Evolutionary conservation across 2,329 filamentous ascomycete species (phyloP), one percentile per base, ranked within the genome.

Genomic region (Conoideocrella luteorostrata): DNA sequence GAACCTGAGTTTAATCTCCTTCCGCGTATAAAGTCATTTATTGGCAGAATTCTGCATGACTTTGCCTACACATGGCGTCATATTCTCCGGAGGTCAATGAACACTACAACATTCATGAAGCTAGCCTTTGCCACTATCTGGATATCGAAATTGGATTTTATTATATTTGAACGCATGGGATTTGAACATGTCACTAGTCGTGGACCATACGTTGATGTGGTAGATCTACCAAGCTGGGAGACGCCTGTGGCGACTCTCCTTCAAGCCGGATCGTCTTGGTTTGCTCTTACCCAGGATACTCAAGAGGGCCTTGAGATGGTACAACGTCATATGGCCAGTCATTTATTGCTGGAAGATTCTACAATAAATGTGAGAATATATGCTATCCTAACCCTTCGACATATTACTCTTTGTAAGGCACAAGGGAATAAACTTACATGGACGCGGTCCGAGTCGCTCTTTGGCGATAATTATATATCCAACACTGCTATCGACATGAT

Each of bases 41-140:
- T 53, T 12, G 47, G 47, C 4, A 34, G 30, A 4, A 11, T 55
- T 0, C 38, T 56, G 6, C 15, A 20, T 32, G 50, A 55, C 30
- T 53, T 55, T 47, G 41, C 40, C 2, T 36, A 49, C 24, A 39
- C 35, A 9, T 54, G 51, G 55, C 54, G 53, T 4, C 53, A 57
- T 41, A 2, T 56, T n/a, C 34, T 54, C 28, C 48, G 45, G 10
- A 23, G 45, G 9, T 26, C 40, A 21, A 45, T 51, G 28, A 56
- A 52, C 4, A 37, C 23, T 4, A 35, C 4, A 4, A 53, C 48
- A 2, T 57, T 53, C 21, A 37, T 22, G 24, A 53, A 47, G 34
- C 42, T 55, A 0, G 41, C 47, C n/a, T 51, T 51, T 37, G 54
- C 51, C 1, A 39, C 37, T 4, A 37, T 54, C 15, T 53, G 48